Conservation (phyloP, 306 rosid genomes). For the Lithocarpus polystachyus region DNA sequence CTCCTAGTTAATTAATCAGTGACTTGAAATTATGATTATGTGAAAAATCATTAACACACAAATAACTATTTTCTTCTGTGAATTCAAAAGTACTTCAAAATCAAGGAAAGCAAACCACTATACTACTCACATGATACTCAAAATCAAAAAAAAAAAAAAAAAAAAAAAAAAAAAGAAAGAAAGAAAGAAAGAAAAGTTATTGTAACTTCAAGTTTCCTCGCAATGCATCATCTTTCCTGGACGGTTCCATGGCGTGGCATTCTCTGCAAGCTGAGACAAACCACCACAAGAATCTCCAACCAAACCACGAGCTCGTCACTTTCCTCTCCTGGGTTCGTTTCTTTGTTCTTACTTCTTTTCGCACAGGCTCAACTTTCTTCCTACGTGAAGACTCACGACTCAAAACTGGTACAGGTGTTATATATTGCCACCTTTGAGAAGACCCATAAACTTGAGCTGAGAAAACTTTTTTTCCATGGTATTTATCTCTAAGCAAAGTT, state of each 20-base stretch:
- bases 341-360: conserved; percentile 5
- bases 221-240: conserved; percentile 24
- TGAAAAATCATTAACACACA: neutral
- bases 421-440: conserved; percentile 79
- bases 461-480: conserved; percentile 9
- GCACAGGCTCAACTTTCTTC: conserved; percentile 23
- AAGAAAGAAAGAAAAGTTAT: neutral
- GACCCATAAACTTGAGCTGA: conserved; percentile 46
- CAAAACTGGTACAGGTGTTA: conserved; percentile 52
- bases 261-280: conserved; percentile 55
- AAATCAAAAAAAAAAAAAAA: neutral
- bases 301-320: conserved; percentile 18
- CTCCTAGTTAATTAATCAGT: neutral
- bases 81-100: neutral
- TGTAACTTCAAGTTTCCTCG: conserved; percentile 27
- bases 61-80: neutral
- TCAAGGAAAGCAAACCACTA: neutral
- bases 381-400: conserved; percentile 50
- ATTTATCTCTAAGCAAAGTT: neutral
- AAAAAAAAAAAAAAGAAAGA: neutral
- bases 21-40: neutral
- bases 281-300: conserved; percentile 66
- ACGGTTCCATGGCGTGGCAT: conserved; percentile 77
- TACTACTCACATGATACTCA: neutral
- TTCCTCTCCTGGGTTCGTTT: conserved; percentile 1